A percentile compares a stretch with the other conserved stretches of the same genome.
Conservation (phyloP, 2,329 filamentous ascomycete genomes). For the Ophiocordyceps unilateralis region DNA sequence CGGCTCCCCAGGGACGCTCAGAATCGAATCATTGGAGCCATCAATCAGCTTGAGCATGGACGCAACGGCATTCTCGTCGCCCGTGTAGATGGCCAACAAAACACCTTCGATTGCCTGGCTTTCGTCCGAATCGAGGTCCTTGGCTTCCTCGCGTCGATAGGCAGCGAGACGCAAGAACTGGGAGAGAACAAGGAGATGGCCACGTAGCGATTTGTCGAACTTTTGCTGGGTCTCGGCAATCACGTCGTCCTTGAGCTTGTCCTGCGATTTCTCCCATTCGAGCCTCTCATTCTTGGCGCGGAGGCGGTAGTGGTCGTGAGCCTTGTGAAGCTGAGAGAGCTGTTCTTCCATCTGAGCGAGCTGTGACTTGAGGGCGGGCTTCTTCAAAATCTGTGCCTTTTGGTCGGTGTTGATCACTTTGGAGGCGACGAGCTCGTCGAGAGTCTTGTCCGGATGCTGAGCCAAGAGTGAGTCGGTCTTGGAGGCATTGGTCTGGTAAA, state of each 20-base stretch:
- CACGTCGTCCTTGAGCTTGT: constrained; percentile 36
- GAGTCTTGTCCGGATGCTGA: constrained; percentile 51
- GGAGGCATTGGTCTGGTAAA: constrained; percentile 43
- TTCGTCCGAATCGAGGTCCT: constrained; percentile 47
- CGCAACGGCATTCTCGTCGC: constrained; percentile 55
- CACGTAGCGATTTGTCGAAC: constrained; percentile 36
- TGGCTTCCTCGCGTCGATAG: constrained; percentile 54
- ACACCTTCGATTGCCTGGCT: constrained; percentile 69
- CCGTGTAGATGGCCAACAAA: constrained; percentile 61
- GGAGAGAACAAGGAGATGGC: constrained; percentile 52
- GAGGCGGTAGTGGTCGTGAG: constrained; percentile 53
- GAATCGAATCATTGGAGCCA: constrained; percentile 48
- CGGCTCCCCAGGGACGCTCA: constrained; percentile 45
- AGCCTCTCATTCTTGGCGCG: constrained; percentile 40
- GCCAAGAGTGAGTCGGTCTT: constrained; percentile 55
- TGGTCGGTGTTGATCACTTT: constrained; percentile 70
- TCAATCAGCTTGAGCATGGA: constrained; percentile 65
- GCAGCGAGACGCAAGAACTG: constrained; percentile 70
- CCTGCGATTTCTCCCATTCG: constrained; percentile 40
- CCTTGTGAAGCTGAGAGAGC: constrained; percentile 55
- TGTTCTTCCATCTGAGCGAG: constrained; percentile 57
- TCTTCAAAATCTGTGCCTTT: constrained; percentile 61
- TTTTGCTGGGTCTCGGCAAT: constrained; percentile 32
- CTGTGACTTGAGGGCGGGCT: constrained; percentile 52
- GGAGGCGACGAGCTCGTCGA: constrained; percentile 53